Evolutionary conservation across 805 yeast species (phyloP).

Genomic region (Pichia heedii): DNA sequence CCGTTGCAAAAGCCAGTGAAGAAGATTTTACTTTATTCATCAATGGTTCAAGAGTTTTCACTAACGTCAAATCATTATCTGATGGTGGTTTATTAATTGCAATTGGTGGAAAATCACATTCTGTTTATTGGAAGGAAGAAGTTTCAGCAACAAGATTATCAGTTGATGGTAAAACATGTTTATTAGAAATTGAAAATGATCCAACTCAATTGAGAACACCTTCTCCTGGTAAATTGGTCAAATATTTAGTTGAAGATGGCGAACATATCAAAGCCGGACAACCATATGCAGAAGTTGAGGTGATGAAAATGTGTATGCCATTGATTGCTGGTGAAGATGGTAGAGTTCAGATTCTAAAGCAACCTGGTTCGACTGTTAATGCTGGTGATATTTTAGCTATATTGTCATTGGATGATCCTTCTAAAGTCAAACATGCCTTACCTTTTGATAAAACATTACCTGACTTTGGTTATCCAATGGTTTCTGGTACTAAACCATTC

Average conservation of each 20-base stretch:
- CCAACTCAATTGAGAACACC: conserved; percentile 99
- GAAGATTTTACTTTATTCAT: conserved; percentile 84
- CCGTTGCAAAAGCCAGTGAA: conserved; percentile 85
- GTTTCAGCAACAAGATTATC: conserved; percentile 90
- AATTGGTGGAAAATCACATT: conserved; percentile 86
- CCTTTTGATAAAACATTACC: conserved; percentile 94
- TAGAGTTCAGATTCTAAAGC: conserved; percentile 83
- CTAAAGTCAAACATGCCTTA: conserved; percentile 92
- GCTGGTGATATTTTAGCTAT: conserved; percentile 98
- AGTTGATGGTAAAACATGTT: conserved; percentile 91
- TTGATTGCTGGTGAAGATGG: conserved; percentile 91
- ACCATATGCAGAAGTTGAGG: conserved; percentile 97
- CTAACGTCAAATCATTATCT: conserved; percentile 78
- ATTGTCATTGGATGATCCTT: conserved; percentile 89
- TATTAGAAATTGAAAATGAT: conserved; percentile 91
- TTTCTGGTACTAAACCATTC: conserved; percentile 77
- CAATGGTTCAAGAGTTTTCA: conserved; percentile 85
- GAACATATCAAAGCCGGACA: conserved; percentile 89
- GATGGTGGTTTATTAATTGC: conserved; percentile 92
- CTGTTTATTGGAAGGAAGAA: conserved; percentile 97
- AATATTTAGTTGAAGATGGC: conserved; percentile 88
- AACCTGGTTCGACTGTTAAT: conserved; percentile 94
- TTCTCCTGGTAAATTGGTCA: conserved; percentile 96
- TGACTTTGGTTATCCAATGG: conserved; percentile 71
- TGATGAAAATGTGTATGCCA: conserved; percentile 99